Evolutionary conservation across 768 basidiomycete species (phyloP), one percentile per base, ranked within the genome.

Genomic region (Lactarius pseudohatsudake): DNA sequence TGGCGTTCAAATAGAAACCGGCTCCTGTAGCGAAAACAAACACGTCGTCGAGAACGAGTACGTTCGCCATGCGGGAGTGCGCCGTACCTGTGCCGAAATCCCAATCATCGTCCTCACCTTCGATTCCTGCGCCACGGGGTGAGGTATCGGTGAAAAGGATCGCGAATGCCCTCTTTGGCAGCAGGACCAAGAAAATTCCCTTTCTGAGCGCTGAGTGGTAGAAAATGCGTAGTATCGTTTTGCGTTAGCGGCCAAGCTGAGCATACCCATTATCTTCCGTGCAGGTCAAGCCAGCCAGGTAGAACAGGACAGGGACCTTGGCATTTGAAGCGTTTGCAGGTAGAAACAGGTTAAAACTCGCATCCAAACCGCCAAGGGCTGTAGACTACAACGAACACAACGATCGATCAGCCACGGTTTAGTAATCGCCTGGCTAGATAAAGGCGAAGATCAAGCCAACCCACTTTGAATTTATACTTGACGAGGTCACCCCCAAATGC

Each of bases 1-100:
- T 97, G 3, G 96, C 96, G 74, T 97, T 88, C 71, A 99, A 76
- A 77, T 99, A 98, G 80, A 98, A 99, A 41, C 97, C 96, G 55
- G 97, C 97, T 55, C 82, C 86, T 82, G 65, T 26, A 15, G 36
- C 36, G 22, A 56, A 34, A 22, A 26, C 61, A 18, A 57, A 32
- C 15, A 22, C 4, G 34, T 22, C 58, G 62, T 57, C 41, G 16
- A n/a, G 30, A 30, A 16, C 36, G 54, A 70, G 61, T 36, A 18
- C 3, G 64, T 71, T 8, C 45, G 50, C n/a, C 22, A 8, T 18
- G 57, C 45, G 28, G 4, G 34, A 16, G 53, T 18, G 16, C 20
- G 13, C 11, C 75, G 67, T 62, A 78, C 95, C 94, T 32, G 88
- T 89, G 47, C 96, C 96, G 76, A 97, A 94, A 72, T 96, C 91